These are phyloP conservation scores for Arctium minus DNA, from an alignment of 129 eudicot species.

Conservation along the genomic window DNA sequence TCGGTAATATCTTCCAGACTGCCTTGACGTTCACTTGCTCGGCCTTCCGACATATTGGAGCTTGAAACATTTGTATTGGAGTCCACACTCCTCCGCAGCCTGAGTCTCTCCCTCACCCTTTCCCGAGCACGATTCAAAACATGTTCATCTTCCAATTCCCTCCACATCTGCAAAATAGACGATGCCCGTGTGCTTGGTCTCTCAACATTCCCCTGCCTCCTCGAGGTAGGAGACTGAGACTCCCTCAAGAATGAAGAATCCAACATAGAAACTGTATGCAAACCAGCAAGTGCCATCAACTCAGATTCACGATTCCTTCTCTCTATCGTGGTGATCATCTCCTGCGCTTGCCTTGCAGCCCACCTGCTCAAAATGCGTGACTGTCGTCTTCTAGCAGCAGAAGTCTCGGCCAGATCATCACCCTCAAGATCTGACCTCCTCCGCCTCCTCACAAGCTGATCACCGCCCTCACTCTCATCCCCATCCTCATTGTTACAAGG, in stretches of 20 bases:
- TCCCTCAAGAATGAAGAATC: slow-evolving; percentile 85
- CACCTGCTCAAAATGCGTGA: slow-evolving; percentile 72
- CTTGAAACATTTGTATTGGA: slow-evolving; percentile 48
- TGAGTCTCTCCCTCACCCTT: slow-evolving; percentile 71
- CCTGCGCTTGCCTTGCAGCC: slow-evolving; percentile 94
- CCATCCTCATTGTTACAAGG: slow-evolving; percentile 68
- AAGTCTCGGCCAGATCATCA: slow-evolving; percentile 83
- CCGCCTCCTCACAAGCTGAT: slow-evolving; percentile 79
- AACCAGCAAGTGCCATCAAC: slow-evolving; percentile 91
- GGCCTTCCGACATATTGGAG: slow-evolving; percentile 45
- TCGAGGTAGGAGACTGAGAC: slow-evolving; percentile 72
- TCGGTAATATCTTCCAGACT: slow-evolving; percentile 54
- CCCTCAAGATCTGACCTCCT: slow-evolving; percentile 84
- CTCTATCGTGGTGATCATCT: slow-evolving; percentile 93
- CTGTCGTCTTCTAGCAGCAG: slow-evolving; percentile 92
- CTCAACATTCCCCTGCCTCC: slow-evolving; percentile 82
- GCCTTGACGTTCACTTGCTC: slow-evolving; percentile 54
- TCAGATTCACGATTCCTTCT: slow-evolving; percentile 86
- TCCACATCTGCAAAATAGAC: slow-evolving; percentile 93
- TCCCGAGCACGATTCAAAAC: slow-evolving; percentile 59
- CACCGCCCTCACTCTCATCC: slow-evolving; percentile 59
- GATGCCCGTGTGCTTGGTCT: slow-evolving; percentile 72
- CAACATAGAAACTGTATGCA: slow-evolving; percentile 86
- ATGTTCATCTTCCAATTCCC: slow-evolving; percentile 95
- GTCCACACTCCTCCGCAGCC: slow-evolving; percentile 63